Evolutionary conservation across 352 stramenopile genomes (phyloP), one percentile per base, ranked within the genome.

Genomic region (Plasmopara viticola): DNA sequence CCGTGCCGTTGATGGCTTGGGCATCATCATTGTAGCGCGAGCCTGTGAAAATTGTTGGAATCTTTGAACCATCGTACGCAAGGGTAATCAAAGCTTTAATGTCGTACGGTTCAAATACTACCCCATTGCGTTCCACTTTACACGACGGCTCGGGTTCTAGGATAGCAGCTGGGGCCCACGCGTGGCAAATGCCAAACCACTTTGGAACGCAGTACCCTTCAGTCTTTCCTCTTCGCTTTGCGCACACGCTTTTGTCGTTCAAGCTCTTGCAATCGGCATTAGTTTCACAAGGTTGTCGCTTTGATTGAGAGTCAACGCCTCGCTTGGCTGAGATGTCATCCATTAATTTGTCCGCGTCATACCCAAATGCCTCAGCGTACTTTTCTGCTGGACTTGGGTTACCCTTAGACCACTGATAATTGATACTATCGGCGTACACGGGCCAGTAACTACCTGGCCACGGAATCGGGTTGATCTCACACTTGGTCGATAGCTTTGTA

Each of bases 361-460:
- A 64, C 2, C 72, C 66, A 48, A 82, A 84, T 30, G 68, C 60
- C 5, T 38, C 58, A 10, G 69, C 74, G 56, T 84, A 84, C 58
- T 80, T 80, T 41, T 82, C 71, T 0, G 71, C 58, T 6, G 74
- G 60, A 46, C 74, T 80, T 14, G 58, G 57, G 34, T 62, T 51
- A 25, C 44, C 49, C 18, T 70, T 66, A 3, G 51, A 34, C 74
- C 74, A 88, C 29, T 50, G 45, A 56, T 74, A 78, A 46, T 86
- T 86, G 54, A 88, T 78, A 38, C 73, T 74, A 60, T 88, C 76
- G 14, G 66, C 60, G 51, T 71, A 85, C 44, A 70, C 50, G 1
- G 78, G 75, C 78, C 78, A 89, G 60, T 87, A 89, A 61, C 78
- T 87, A 41, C 64, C 68, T 1, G 78, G 75, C 78, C 78, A 89